Evolutionary conservation across 495 filamentous ascomycete species (phyloP).

Genomic region (Diplogelasinospora grovesii): DNA sequence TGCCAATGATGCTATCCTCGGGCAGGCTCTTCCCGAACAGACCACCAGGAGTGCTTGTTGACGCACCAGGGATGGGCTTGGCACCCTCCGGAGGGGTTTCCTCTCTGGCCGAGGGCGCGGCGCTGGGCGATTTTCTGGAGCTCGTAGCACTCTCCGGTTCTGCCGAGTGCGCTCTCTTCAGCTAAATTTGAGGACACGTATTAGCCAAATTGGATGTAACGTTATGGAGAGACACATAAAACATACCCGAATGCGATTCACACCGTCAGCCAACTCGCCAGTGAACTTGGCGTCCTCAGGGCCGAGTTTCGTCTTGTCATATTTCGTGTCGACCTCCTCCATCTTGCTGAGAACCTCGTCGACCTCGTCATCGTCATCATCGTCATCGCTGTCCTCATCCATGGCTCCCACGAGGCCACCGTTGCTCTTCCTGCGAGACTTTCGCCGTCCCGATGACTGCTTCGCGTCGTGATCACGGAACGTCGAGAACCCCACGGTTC

Average conservation of each 20-base stretch:
- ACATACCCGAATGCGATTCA: constrained; percentile 86
- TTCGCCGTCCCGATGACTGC: constrained; percentile 39
- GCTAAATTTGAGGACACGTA: constrained; percentile 43
- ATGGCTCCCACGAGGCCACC: constrained; percentile 34
- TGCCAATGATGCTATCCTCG: constrained; percentile 53
- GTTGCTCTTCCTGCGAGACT: constrained; percentile 52
- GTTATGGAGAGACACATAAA: neutral
- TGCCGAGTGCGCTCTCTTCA: constrained; percentile 90
- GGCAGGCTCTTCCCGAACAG: constrained; percentile 28
- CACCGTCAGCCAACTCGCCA: constrained; percentile 82
- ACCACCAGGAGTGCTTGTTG: constrained; percentile 19
- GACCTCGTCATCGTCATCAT: constrained; percentile 68
- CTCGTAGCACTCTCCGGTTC: constrained; percentile 56
- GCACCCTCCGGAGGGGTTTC: constrained; percentile 23
- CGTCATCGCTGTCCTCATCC: constrained; percentile 56
- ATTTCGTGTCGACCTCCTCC: constrained; percentile 68
- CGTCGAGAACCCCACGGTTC: constrained; percentile 80
- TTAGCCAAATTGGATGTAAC: neutral
- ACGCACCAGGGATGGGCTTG: constrained; percentile 11
- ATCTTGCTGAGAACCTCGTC: constrained; percentile 57
- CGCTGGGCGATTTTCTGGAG: constrained; percentile 34
- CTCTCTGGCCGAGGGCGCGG: constrained; percentile 22
- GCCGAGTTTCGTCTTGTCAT: constrained; percentile 50
- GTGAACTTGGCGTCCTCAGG: constrained; percentile 75
- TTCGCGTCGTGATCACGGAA: constrained; percentile 68